Percentiles rank a stretch among this genome's conserved stretches.
Evolutionary conservation across 129 eudicot genomes (phyloP).

Genomic region (Flaveria sonorensis): DNA sequence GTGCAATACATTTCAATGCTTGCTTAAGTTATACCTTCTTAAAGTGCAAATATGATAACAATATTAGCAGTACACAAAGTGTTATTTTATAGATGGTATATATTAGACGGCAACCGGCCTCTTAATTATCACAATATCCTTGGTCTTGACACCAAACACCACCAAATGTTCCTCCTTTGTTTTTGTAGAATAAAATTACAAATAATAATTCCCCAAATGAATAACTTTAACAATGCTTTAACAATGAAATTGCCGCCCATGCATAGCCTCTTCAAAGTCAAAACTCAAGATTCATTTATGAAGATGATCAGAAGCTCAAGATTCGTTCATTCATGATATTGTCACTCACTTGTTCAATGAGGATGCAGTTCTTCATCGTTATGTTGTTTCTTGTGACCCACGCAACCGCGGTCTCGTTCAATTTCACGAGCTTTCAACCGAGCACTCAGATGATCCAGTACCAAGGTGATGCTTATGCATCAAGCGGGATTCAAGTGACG

Average conservation of each 20-base stretch:
- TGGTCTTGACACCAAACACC: slow-evolving; percentile 33
- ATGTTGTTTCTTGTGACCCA: slow-evolving; percentile 13
- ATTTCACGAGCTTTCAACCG: slow-evolving; percentile 39
- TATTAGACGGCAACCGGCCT: slow-evolving; percentile 33
- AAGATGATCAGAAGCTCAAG: slow-evolving; percentile 17
- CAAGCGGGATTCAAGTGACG: slow-evolving; percentile 45
- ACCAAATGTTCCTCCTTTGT: slow-evolving; percentile 31
- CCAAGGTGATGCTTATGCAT: slow-evolving; percentile 52
- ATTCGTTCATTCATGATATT: too few relatives aligned
- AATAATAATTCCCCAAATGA: slow-evolving; percentile 7
- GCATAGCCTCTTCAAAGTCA: not conserved
- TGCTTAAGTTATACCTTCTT: too few relatives aligned
- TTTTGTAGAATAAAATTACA: slow-evolving; percentile 17
- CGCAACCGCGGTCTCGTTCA: slow-evolving; percentile 36
- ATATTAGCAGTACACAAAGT: not conserved
- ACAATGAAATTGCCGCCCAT: slow-evolving; percentile 28
- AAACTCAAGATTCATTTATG: slow-evolving; percentile 20
- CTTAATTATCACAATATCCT: slow-evolving; percentile 10
- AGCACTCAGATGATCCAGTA: slow-evolving; percentile 35
- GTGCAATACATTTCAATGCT: too few relatives aligned
- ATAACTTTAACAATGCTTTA: slow-evolving; percentile 4
- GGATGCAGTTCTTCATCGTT: slow-evolving; percentile 17
- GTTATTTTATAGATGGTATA: slow-evolving; percentile 14
- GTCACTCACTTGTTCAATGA: not conserved
- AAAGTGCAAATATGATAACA: not conserved